Percentiles rank a stretch among this genome's conserved stretches.
These are phyloP conservation scores for Moringa oleifera DNA, from an alignment of 345 rosid genomes.

Conservation along the genomic window DNA sequence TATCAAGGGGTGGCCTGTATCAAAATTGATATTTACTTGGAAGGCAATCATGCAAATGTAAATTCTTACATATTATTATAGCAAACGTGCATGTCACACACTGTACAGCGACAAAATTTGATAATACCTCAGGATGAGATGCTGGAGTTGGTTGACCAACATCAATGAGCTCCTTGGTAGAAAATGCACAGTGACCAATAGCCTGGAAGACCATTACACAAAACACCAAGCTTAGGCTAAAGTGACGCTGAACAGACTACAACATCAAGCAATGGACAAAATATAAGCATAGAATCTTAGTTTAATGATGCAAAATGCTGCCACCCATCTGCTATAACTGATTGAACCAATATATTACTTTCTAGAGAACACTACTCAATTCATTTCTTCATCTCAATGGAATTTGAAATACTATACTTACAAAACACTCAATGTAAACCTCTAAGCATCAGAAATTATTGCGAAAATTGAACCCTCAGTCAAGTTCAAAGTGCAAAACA, in stretches of 20 bases:
- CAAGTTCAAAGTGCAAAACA: too few species aligned
- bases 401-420: background rate
- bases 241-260: background rate
- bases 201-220: slow-evolving; percentile 36
- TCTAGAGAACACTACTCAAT: background rate
- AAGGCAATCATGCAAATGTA: background rate
- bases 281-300: background rate
- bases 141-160: slow-evolving; percentile 84
- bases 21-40: background rate
- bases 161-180: slow-evolving; percentile 44
- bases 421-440: background rate
- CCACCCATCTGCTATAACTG: background rate
- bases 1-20: background rate
- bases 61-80: background rate
- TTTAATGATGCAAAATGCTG: background rate
- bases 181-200: slow-evolving; percentile 34
- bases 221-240: background rate
- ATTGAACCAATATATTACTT: background rate
- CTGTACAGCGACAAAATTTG: background rate
- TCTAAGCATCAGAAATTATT: slow-evolving; percentile 2
- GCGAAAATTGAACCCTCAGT: background rate
- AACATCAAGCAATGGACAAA: background rate
- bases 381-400: background rate
- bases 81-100: background rate
- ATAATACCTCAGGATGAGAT: slow-evolving; percentile 80